Conservation (phyloP, 192 early-diverging fungal species). For the Entomortierella beljakovae region DNA sequence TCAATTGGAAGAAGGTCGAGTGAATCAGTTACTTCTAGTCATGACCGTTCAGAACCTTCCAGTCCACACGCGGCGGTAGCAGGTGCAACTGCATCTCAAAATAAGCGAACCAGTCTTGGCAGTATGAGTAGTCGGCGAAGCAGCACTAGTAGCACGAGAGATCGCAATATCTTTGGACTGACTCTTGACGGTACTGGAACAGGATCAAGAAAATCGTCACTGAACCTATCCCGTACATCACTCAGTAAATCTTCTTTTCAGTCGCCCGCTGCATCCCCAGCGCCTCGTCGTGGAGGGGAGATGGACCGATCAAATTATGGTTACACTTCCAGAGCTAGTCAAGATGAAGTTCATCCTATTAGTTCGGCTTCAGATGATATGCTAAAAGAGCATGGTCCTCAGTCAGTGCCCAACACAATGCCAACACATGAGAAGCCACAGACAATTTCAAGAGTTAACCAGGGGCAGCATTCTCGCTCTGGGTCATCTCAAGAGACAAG, state of each 20-base stretch:
- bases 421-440: background rate
- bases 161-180: slow-evolving; percentile 45
- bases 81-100: background rate
- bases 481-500: slow-evolving; percentile 9
- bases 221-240: slow-evolving; percentile 24
- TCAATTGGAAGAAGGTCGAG: slow-evolving; percentile 34
- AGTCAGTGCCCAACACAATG: too few species aligned
- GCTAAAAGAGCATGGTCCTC: background rate
- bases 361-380: background rate
- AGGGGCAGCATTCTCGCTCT: slow-evolving; percentile 13
- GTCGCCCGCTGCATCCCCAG: slow-evolving; percentile 30
- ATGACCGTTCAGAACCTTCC: slow-evolving; percentile 19
- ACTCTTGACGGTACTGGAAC: slow-evolving; percentile 32
- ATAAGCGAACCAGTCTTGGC: slow-evolving; percentile 10
- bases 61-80: slow-evolving; percentile 11
- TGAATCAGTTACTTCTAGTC: slow-evolving; percentile 18
- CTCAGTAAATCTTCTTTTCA: slow-evolving; percentile 32
- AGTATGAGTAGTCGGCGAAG: slow-evolving; percentile 37
- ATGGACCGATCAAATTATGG: slow-evolving; percentile 39
- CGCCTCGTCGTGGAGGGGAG: slow-evolving; percentile 34
- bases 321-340: background rate
- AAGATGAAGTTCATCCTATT: slow-evolving; percentile 14
- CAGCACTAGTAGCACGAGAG: slow-evolving; percentile 49
- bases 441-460: background rate
- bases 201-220: slow-evolving; percentile 41